A percentile compares a stretch with the other conserved stretches of the same genome.
Evolutionary conservation across 495 filamentous ascomycete genomes (phyloP).

Genomic region (Parathielavia appendiculata): DNA sequence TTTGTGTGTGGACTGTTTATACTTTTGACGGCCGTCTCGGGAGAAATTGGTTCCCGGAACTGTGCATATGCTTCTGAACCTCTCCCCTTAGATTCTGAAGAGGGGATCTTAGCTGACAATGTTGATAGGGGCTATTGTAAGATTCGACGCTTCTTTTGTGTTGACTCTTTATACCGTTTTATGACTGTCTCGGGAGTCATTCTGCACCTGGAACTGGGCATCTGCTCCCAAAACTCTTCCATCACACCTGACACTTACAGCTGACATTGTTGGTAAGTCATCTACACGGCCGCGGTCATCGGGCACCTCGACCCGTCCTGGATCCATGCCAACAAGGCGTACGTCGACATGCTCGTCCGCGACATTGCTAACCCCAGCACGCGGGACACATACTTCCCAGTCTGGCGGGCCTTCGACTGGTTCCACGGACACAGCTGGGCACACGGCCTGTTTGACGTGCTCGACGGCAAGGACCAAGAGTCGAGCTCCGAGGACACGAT

Average conservation of each 20-base stretch:
- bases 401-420: constrained; percentile 88
- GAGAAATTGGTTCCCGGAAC: no score
- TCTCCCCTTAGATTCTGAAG: no score
- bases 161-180: no score
- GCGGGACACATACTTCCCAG: constrained; percentile 72
- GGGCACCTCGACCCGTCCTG: constrained; percentile 73
- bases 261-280: constrained; percentile 35
- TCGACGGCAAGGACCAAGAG: constrained; percentile 90
- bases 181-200: no score
- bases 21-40: no score
- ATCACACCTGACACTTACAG: no score
- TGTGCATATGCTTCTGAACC: no score
- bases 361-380: constrained; percentile 73
- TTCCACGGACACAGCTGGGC: constrained; percentile 96
- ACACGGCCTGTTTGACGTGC: constrained; percentile 86
- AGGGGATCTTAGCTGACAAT: no score
- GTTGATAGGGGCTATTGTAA: constrained; percentile 53
- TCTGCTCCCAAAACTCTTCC: no score
- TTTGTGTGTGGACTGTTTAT: no score
- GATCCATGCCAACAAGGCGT: constrained; percentile 67
- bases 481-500: constrained; percentile 86
- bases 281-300: constrained; percentile 82
- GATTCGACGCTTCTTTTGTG: no score
- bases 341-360: constrained; percentile 72
- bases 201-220: no score